Percentiles rank a stretch among this genome's conserved stretches.
Conservation (phyloP, 2,329 filamentous ascomycete genomes). For the Diaporthe citrichinensis region DNA sequence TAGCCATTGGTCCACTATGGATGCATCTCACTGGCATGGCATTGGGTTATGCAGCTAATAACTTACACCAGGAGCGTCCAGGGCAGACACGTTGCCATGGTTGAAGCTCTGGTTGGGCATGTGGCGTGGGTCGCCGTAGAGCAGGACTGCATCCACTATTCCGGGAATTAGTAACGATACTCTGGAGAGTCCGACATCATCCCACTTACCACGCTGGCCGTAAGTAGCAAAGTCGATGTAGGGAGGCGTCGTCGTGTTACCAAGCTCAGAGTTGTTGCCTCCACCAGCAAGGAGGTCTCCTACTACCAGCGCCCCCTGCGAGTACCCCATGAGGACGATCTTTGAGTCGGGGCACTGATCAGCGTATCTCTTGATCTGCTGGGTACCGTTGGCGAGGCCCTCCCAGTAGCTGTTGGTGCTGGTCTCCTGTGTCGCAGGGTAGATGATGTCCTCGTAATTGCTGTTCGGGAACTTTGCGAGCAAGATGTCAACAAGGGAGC, state of each 20-base stretch:
- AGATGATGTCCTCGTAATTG: conserved; percentile 36
- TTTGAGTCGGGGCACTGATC: conserved; percentile 24
- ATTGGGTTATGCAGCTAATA: no score
- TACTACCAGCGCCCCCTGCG: conserved; percentile 23
- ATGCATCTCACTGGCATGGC: not conserved
- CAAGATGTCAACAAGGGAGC: conserved; percentile 14
- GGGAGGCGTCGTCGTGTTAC: conserved; percentile 4
- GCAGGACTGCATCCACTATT: conserved; percentile 15
- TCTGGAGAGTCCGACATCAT: not conserved
- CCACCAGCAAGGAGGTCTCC: conserved; percentile 26
- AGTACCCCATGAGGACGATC: conserved; percentile 8
- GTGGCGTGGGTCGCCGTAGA: conserved; percentile 31
- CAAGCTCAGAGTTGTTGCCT: conserved; percentile 19
- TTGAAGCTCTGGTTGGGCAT: conserved; percentile 26
- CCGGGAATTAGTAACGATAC: no score
- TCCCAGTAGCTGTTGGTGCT: conserved; percentile 22
- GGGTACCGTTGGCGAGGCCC: not conserved
- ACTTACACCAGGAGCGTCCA: conserved; percentile 30
- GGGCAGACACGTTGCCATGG: not conserved
- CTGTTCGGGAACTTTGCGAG: conserved; percentile 2
- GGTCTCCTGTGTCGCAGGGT: conserved; percentile 31
- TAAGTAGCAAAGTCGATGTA: not conserved
- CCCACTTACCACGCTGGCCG: conserved; percentile 12
- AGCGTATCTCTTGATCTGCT: conserved; percentile 28
- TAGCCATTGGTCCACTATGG: not conserved